phyloP scores from a whole-genome alignment of 108 stramenopile genomes.

The Fragilaria radians region DNA sequence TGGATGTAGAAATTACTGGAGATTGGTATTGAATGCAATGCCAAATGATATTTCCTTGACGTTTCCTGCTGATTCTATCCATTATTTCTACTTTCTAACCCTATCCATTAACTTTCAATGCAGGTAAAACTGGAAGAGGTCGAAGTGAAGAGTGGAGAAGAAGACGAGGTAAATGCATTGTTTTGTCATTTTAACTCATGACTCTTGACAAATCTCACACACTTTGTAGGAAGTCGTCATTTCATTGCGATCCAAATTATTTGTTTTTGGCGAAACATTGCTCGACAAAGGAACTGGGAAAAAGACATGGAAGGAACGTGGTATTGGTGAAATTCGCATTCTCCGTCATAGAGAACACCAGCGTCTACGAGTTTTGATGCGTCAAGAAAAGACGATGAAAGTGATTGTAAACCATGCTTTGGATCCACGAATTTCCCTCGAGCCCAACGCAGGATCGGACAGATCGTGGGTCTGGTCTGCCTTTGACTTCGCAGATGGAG shows the following conservation, averaged over 20 bases:
- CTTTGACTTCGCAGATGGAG: conserved; percentile 94
- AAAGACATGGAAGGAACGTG: conserved; percentile 97
- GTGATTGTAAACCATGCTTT: conserved; percentile 96
- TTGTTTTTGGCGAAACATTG: conserved; percentile 94
- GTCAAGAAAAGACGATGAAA: conserved; percentile 99
- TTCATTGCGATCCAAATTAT: conserved; percentile 88
- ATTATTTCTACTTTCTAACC: not conserved
- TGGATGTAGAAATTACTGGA: too few species aligned
- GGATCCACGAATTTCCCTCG: conserved; percentile 92
- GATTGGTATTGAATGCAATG: too few species aligned
- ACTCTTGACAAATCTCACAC: not conserved
- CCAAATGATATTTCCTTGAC: not conserved
- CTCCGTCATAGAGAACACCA: conserved; percentile 90
- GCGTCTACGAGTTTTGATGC: conserved; percentile 91
- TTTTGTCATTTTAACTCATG: not conserved
- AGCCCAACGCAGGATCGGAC: conserved; percentile 93
- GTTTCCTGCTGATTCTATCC: conserved; percentile 1
- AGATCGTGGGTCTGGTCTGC: conserved; percentile 98
- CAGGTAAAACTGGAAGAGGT: conserved; percentile 97
- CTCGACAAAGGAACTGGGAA: conserved; percentile 96
- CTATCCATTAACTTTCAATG: not conserved
- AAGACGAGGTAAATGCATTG: conserved; percentile 81
- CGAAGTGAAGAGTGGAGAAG: conserved; percentile 96
- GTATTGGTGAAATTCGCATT: conserved; percentile 94
- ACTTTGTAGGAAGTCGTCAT: conserved; percentile 46